A percentile compares a stretch with the other conserved stretches of the same genome.
These are phyloP conservation scores for Naganishia sp. DNA, from an alignment of 1,284 basidiomycete species.

Conservation along the genomic window DNA sequence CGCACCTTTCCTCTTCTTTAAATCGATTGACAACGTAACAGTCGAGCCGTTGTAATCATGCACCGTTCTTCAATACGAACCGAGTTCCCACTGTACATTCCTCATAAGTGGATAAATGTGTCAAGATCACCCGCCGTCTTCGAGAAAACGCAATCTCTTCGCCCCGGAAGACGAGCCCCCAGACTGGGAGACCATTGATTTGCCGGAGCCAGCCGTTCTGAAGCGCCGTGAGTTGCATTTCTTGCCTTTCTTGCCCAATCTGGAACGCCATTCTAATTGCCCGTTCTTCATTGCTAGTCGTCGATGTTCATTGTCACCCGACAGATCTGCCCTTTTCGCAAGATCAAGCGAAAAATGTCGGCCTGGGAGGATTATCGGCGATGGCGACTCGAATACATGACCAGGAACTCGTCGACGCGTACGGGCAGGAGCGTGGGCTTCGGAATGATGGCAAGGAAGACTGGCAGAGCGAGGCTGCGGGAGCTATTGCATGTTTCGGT, in stretches of 20 bases:
- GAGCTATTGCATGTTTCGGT: slow-evolving; percentile 53
- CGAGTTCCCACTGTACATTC: too few species aligned
- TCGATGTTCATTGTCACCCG: slow-evolving; percentile 56
- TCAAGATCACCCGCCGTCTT: not conserved
- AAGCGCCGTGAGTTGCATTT: slow-evolving; percentile 37
- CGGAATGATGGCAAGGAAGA: not conserved
- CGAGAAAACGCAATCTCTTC: not conserved
- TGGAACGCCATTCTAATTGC: not conserved
- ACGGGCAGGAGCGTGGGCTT: slow-evolving; percentile 35
- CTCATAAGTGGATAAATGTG: not conserved
- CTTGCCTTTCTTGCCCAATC: not conserved
- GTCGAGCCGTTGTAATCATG: too few species aligned
- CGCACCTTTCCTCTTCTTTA: too few species aligned
- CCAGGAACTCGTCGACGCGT: slow-evolving; percentile 42
- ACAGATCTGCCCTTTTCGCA: slow-evolving; percentile 44
- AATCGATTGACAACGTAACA: too few species aligned
- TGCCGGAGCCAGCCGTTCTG: slow-evolving; percentile 42
- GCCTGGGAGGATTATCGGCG: slow-evolving; percentile 46
- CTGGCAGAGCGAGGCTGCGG: slow-evolving; percentile 20
- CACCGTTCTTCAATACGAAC: too few species aligned
- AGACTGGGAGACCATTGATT: slow-evolving; percentile 42
- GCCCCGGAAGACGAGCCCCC: slow-evolving; percentile 35
- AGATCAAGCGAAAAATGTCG: slow-evolving; percentile 38
- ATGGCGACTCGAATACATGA: slow-evolving; percentile 50
- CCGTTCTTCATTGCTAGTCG: slow-evolving; percentile 37